Evolutionary conservation across 2,329 filamentous ascomycete species (phyloP).

Genomic region (Ascocoryne sarcoides): DNA sequence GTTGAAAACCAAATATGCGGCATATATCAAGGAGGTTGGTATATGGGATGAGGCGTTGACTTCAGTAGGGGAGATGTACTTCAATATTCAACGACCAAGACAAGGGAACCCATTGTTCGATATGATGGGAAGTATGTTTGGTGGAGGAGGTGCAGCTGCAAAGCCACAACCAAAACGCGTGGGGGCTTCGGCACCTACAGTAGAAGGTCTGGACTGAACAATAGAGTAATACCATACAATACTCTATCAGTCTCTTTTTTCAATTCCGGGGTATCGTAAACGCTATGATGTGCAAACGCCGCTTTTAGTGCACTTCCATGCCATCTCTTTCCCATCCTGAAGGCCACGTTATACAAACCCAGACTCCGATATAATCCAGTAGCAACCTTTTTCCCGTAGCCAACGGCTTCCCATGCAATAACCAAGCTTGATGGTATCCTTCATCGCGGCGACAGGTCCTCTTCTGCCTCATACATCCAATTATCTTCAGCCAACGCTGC

Average conservation of each 20-base stretch:
- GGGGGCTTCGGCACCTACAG: constrained; percentile 37
- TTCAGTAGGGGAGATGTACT: constrained; percentile 93
- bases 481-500: constrained; percentile 69
- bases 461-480: constrained; percentile 74
- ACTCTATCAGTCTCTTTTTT: constrained; percentile 2
- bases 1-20: constrained; percentile 71
- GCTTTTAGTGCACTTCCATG: no score
- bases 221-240: constrained; percentile 6
- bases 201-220: constrained; percentile 52
- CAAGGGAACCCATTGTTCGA: constrained; percentile 92
- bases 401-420: constrained; percentile 4
- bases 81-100: constrained; percentile 77
- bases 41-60: constrained; percentile 77
- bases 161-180: constrained; percentile 31
- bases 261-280: constrained; percentile 21
- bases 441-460: constrained; percentile 16
- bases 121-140: constrained; percentile 96
- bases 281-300: constrained; percentile 6
- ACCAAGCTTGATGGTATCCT: not conserved
- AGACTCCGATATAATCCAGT: no score
- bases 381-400: no score
- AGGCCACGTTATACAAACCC: no score
- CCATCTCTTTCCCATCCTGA: no score
- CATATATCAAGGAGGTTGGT: constrained; percentile 66
- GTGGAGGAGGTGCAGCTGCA: constrained; percentile 50